phyloP scores from a whole-genome alignment of 148 eudicot species.

The Nepenthes gracilis region DNA sequence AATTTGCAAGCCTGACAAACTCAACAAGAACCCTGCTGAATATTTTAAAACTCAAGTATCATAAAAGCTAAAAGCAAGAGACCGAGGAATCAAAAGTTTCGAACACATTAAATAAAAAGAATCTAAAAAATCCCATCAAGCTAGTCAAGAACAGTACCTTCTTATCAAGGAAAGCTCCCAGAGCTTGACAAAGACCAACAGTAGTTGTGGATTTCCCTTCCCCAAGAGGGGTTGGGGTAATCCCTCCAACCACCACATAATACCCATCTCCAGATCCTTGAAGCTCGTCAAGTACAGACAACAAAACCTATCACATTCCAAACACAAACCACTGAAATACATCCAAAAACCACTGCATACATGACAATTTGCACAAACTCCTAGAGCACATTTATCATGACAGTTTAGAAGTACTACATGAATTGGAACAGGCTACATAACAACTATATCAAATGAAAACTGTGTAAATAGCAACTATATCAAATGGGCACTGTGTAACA shows the following conservation, averaged over 20 bases:
- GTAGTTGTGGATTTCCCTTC: conserved; percentile 99
- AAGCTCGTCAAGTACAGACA: conserved; percentile 70
- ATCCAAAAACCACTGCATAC: conserved; percentile 2
- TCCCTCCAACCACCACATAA: conserved; percentile 97
- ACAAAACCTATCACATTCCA: conserved; percentile 44
- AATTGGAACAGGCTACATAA: too few relatives aligned
- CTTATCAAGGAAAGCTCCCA: conserved; percentile 95
- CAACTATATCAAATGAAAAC: too few relatives aligned
- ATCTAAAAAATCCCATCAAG: not conserved
- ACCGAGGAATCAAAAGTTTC: not conserved
- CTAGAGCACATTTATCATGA: not conserved
- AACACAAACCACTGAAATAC: conserved; percentile 5
- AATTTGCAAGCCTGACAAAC: too few relatives aligned
- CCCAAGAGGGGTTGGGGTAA: conserved; percentile 97
- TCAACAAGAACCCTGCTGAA: too few relatives aligned
- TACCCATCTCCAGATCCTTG: conserved; percentile 66
- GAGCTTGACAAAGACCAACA: conserved; percentile 94
- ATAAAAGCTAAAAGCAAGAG: too few relatives aligned
- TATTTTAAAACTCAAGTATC: too few relatives aligned
- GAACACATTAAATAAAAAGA: too few relatives aligned
- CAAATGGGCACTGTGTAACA: too few relatives aligned
- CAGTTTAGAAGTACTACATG: not conserved
- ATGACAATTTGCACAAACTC: not conserved
- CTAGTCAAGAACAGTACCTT: conserved; percentile 36
- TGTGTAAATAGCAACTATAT: too few relatives aligned